Percentiles rank a stretch among this genome's conserved stretches.
These are phyloP conservation scores for Ophiocordyceps camponoti-leonardi DNA, from an alignment of 2,329 filamentous ascomycete genomes.

Conservation along the genomic window DNA sequence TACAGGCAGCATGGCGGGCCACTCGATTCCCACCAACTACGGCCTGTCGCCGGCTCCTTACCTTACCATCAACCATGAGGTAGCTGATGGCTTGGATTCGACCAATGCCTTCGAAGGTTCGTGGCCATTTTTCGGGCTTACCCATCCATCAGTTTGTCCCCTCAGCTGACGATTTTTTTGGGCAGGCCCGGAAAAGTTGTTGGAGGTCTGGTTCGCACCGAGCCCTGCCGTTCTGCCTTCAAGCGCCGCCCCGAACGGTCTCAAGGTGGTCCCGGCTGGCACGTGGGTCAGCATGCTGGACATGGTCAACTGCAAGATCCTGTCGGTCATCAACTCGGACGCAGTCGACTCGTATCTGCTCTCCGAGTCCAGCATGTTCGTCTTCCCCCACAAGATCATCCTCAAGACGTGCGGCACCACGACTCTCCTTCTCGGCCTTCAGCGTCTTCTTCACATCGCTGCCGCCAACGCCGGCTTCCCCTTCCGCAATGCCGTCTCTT, in stretches of 20 bases:
- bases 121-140: too few relatives aligned
- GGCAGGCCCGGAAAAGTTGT: conserved; percentile 83
- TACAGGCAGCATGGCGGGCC: conserved; percentile 58
- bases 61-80: conserved; percentile 92
- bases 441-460: conserved; percentile 83
- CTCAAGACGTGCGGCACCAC: conserved; percentile 97
- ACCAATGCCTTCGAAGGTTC: conserved; percentile 87
- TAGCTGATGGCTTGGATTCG: conserved; percentile 82
- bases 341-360: conserved; percentile 92
- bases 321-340: conserved; percentile 85
- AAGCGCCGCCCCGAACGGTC: conserved; percentile 52
- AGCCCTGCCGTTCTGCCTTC: conserved; percentile 56
- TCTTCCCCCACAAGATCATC: conserved; percentile 98
- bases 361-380: conserved; percentile 99
- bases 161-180: too few relatives aligned
- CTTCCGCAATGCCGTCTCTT: conserved; percentile 49
- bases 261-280: conserved; percentile 72
- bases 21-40: conserved; percentile 64
- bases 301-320: conserved; percentile 93
- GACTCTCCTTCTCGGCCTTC: conserved; percentile 75
- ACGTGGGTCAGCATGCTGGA: conserved; percentile 96
- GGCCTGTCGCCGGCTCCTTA: conserved; percentile 76
- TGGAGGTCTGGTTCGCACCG: conserved; percentile 95
- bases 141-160: too few relatives aligned
- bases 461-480: conserved; percentile 80